Evolutionary conservation across 371 early-diverging fungal genomes (phyloP).

Genomic region (Lichtheimia ornata): DNA sequence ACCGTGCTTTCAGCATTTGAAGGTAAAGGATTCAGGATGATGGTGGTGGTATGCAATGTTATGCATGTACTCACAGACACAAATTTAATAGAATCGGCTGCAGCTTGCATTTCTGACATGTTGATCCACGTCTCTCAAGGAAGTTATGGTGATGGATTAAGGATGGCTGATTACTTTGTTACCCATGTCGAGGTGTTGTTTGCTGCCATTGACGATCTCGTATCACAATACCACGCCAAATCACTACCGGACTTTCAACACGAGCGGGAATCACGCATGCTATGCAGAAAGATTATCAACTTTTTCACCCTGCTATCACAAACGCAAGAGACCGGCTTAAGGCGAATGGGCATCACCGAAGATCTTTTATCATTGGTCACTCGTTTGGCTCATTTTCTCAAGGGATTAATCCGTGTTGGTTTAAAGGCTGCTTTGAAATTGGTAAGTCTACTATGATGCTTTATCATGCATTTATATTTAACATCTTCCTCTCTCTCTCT

Average conservation of each 20-base stretch:
- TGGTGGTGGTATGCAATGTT: background rate
- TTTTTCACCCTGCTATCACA: slow-evolving; percentile 91
- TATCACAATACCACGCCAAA: slow-evolving; percentile 30
- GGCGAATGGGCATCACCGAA: slow-evolving; percentile 79
- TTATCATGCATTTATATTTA: background rate
- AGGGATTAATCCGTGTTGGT: slow-evolving; percentile 87
- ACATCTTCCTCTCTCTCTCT: background rate
- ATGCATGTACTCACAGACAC: background rate
- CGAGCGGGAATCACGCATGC: slow-evolving; percentile 86
- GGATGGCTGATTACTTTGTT: slow-evolving; percentile 90
- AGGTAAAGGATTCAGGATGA: slow-evolving; percentile 27
- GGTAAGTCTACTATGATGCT: slow-evolving; percentile 50
- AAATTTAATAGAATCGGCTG: slow-evolving; percentile 83
- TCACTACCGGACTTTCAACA: slow-evolving; percentile 60
- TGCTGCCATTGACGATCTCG: slow-evolving; percentile 78
- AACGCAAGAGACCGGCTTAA: slow-evolving; percentile 67
- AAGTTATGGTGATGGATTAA: slow-evolving; percentile 79
- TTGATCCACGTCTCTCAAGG: slow-evolving; percentile 88
- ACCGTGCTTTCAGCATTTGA: slow-evolving; percentile 82
- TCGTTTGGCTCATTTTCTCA: slow-evolving; percentile 90
- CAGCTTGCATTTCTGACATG: slow-evolving; percentile 97
- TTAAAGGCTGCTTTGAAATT: slow-evolving; percentile 86
- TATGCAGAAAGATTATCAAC: slow-evolving; percentile 88
- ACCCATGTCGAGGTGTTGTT: slow-evolving; percentile 93
- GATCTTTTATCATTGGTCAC: slow-evolving; percentile 91